Base-by-base conservation (phyloP, 164 flowering plant species). In the Magnolia kwangsiensis region DNA sequence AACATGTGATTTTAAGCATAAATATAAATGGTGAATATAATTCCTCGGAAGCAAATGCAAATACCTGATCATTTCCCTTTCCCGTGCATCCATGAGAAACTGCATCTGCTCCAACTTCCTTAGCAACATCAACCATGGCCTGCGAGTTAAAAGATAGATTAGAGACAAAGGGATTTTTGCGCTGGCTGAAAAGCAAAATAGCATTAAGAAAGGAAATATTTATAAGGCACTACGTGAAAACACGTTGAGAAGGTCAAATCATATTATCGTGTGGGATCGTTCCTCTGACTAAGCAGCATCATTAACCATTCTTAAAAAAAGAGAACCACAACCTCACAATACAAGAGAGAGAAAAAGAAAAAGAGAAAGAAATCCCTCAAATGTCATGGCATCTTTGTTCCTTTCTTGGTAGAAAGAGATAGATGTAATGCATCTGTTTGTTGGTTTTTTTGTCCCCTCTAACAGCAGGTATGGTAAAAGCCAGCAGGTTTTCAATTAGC, bases 41-140 rank as follows among this genome's bases (percentile, higher is more conserved):
- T 59, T 37, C 71, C 50, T 50, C 8, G 45, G 45, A 31, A 24
- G 7, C 18, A 24, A 29, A 61, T 27, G 74, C 27, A 55, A 81
- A 72, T 85, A 82, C 99, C 94, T 93, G 98, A 80, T 95, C 99
- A 83, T 95, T 95, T 87, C 99, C 99, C 82, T 95, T 95, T 50
- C 99, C 99, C 7, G 99, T 95, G 81, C 98, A 95, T 27, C 99
- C 99, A 91, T 95, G 99, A 69, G 98, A 73, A 66, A 95, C 97
- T 55, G 99, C 97, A 90, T 95, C 99, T 20, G 99, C 98, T 76
- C 98, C 98, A 86, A 95, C 97, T 82, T 91, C 96, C 80, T 79
- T 89, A 24, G 98, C 98, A 84, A 95, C 92, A 88, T 93, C 96
- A 70, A 93, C 98, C 98, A 93, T 93, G 65, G 98, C 98, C 96